Base-by-base conservation (phyloP, 371 early-diverging fungal genomes). In the Lichtheimia corymbifera region DNA sequence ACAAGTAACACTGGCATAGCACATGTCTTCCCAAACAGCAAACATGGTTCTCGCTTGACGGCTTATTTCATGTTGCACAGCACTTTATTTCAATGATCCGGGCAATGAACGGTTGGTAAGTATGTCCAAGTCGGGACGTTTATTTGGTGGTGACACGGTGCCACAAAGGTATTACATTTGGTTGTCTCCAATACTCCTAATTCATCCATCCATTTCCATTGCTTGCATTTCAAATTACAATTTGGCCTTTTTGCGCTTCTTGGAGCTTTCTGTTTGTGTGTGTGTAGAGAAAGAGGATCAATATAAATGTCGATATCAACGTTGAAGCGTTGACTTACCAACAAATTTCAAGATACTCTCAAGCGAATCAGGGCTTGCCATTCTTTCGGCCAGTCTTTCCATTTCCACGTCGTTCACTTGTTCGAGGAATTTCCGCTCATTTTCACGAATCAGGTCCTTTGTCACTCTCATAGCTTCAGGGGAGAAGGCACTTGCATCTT, bases 401-500 rank as follows among this genome's bases (percentile, higher is more conserved):
- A 85, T 83, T 59, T 88, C 87, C 7, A 63, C 53, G 0, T 61
- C 71, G 43, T 83, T 86, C 28, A 79, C 73, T 18, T 71, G 47
- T 15, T 80, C 68, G 50, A 88, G 49, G 20, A 70, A 52, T 27
- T 80, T 65, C 25, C 74, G 71, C 43, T 86, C 87, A 15, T 63
- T 60, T 30, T 71, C 79, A 17, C 79, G 80, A 22, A 87, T 68
- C 24, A 87, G 69, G 0, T 74, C 71, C 63, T 88, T 88, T 28
- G 88, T 82, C 6, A 74, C 73, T 58, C 73, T 71, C 59, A 87
- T 72, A 1, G 88, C 86, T 35, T 76, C 74, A 12, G 69, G 56
- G 5, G 86, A 82, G 55, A 77, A 82, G 35, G 85, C 77, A 24
- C 84, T 77, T 9, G 82, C 72, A 9, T 71, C 62, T 25, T 78